Percentiles rank a stretch among this genome's conserved stretches.
Conservation (phyloP, 2,329 filamentous ascomycete genomes). For the Diaporthe amygdali region DNA sequence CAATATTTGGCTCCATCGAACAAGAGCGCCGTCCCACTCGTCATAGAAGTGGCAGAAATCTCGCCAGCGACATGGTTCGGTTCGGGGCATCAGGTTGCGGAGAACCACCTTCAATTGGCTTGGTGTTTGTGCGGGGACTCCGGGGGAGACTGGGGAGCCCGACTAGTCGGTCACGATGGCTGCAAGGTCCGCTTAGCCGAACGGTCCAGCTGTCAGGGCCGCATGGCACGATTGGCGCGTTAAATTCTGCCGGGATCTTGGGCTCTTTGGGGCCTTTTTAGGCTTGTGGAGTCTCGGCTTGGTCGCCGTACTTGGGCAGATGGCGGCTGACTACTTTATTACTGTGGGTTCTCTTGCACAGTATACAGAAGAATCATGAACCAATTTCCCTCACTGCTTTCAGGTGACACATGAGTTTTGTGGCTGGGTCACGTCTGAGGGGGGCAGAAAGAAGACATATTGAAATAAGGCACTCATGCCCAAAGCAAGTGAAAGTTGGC, state of each 20-base stretch:
- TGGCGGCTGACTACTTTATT: neutral
- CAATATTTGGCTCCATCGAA: neutral
- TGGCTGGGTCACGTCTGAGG: neutral
- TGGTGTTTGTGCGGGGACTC: neutral
- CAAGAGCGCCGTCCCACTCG: neutral
- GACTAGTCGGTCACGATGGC: constrained; percentile 7
- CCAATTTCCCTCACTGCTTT: neutral
- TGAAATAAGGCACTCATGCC: neutral
- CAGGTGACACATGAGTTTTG: neutral
- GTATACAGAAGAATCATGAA: neutral
- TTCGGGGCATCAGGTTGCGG: neutral
- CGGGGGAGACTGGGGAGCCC: neutral
- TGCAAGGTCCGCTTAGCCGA: neutral
- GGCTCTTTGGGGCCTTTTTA: constrained; percentile 29
- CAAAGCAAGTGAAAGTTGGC: neutral
- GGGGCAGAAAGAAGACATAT: neutral
- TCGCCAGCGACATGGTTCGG: neutral
- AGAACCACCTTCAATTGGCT: neutral
- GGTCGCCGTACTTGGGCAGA: neutral
- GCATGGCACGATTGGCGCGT: neutral
- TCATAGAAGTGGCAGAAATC: neutral
- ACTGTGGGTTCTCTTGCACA: neutral
- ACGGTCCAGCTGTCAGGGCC: neutral
- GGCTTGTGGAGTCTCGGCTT: neutral
- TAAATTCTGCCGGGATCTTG: neutral